These are phyloP conservation scores for Fulvia fulva DNA, from an alignment of 2,329 filamentous ascomycete genomes.

Conservation along the genomic window DNA sequence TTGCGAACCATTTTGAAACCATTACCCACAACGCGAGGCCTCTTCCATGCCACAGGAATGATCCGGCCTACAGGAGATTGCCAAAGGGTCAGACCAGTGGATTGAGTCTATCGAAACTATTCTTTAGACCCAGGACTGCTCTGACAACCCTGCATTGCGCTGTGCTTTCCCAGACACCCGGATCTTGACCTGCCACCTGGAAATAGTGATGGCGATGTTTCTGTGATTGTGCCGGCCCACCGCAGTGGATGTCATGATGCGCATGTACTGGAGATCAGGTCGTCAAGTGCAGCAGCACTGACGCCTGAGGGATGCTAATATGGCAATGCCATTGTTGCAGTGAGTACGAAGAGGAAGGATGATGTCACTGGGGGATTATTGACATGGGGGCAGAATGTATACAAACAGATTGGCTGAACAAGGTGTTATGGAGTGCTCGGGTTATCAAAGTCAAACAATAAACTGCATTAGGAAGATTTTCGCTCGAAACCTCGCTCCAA, in stretches of 20 bases:
- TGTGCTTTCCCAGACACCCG: neutral
- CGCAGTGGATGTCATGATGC: too few species aligned
- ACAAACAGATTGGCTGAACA: too few species aligned
- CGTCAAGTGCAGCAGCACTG: neutral
- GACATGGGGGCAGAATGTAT: neutral
- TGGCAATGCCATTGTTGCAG: neutral
- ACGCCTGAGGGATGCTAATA: neutral
- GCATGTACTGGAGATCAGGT: neutral
- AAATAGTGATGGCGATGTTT: neutral
- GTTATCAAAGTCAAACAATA: too few species aligned
- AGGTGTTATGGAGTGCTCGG: too few species aligned
- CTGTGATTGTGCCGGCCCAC: neutral
- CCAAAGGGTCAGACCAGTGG: neutral
- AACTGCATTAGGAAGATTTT: too few species aligned
- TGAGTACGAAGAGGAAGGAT: neutral
- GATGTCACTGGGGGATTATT: neutral
- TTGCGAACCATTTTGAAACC: neutral
- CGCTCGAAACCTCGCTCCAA: too few species aligned
- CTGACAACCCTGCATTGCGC: neutral
- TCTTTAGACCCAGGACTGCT: neutral
- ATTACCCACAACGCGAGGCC: neutral
- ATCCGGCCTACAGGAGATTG: neutral
- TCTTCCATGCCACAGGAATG: neutral
- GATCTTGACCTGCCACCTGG: neutral
- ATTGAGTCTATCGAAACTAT: neutral